phyloP scores from a whole-genome alignment of 495 filamentous ascomycete genomes.

The Elasticomyces elasticus region DNA sequence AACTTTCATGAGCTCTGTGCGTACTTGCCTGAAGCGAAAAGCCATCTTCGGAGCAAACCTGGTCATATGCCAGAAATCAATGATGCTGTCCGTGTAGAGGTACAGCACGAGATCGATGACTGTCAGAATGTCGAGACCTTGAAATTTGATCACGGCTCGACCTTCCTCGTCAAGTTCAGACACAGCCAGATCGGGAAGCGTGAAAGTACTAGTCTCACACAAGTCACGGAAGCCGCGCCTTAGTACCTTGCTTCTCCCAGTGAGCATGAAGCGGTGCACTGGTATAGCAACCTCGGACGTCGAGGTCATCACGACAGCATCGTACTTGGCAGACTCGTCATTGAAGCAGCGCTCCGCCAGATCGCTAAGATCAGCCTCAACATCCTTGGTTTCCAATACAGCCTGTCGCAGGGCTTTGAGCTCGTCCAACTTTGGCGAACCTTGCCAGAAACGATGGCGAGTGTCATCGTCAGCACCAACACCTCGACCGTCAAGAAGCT shows the following conservation, averaged over 20 bases:
- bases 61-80: conserved; percentile 76
- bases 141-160: conserved; percentile 46
- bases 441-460: conserved; percentile 35
- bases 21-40: conserved; percentile 62
- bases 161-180: conserved; percentile 45
- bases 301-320: conserved; percentile 43
- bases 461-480: conserved; percentile 27
- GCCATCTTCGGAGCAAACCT: conserved; percentile 52
- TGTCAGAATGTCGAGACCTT: conserved; percentile 60
- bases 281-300: conserved; percentile 61
- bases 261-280: conserved; percentile 70
- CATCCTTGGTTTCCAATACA: conserved; percentile 25
- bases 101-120: conserved; percentile 71
- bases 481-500: conserved; percentile 17
- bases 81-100: conserved; percentile 65
- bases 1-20: conserved; percentile 72
- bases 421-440: conserved; percentile 41
- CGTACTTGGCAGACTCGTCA: conserved; percentile 29
- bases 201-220: conserved; percentile 30
- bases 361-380: conserved; percentile 31
- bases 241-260: conserved; percentile 60
- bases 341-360: conserved; percentile 29
- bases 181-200: conserved; percentile 48
- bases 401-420: conserved; percentile 41
- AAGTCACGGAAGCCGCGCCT: conserved; percentile 50